Evolutionary conservation across 139 green algal species (phyloP).

Genomic region (Marvania coccoides): DNA sequence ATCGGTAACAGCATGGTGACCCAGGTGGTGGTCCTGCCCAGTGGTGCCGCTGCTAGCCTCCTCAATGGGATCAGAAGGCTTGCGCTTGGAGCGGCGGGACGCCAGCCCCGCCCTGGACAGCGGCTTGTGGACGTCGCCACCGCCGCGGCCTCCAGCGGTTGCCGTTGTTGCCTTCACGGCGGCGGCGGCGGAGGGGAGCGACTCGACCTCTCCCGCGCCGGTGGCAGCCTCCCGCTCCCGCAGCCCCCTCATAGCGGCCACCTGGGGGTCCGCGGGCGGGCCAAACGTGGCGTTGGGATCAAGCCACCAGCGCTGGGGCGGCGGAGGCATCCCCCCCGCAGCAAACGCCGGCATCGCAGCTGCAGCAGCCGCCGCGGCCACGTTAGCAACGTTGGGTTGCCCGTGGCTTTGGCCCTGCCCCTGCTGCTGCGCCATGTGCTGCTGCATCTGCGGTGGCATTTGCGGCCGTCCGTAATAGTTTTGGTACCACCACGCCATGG

Average conservation of each 20-base stretch:
- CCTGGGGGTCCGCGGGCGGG: slow-evolving; percentile 6
- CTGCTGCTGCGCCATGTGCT: neutral
- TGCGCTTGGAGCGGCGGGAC: slow-evolving; percentile 4
- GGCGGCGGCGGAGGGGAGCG: neutral
- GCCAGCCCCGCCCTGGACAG: neutral
- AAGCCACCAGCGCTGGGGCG: slow-evolving; percentile 18
- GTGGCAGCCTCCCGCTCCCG: neutral
- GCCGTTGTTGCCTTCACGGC: neutral
- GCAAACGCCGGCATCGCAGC: slow-evolving; percentile 7
- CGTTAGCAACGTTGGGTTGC: neutral
- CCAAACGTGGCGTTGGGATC: slow-evolving; percentile 19
- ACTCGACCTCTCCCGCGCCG: slow-evolving; percentile 18
- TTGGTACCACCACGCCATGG: slow-evolving; percentile 28
- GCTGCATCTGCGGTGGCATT: slow-evolving; percentile 3
- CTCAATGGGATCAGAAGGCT: slow-evolving; percentile 6
- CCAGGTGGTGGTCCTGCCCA: slow-evolving; percentile 3
- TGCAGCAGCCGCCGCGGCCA: neutral
- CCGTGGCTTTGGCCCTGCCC: neutral
- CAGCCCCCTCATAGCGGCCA: neutral
- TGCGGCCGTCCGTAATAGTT: slow-evolving; percentile 16
- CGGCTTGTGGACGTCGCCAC: neutral
- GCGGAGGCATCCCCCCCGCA: neutral
- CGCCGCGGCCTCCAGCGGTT: neutral
- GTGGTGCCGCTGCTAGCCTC: slow-evolving; percentile 30
- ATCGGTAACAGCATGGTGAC: neutral